Conservation (phyloP, 2,329 filamentous ascomycete species). For the Ceratocystis destructans region DNA sequence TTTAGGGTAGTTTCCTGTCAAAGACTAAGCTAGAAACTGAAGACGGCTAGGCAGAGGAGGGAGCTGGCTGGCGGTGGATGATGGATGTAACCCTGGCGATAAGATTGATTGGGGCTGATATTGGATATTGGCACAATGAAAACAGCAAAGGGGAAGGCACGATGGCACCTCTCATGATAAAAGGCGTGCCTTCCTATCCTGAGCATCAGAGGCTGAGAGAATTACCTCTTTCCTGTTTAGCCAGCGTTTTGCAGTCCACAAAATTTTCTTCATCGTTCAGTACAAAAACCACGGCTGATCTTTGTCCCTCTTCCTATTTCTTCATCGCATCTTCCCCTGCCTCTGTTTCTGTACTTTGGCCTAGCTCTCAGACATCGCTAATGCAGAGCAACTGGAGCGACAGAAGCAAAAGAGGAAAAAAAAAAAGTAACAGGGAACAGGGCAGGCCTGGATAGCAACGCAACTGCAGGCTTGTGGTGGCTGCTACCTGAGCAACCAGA, state of each 20-base stretch:
- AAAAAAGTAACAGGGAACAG: constrained; percentile 1
- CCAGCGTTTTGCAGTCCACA: not conserved
- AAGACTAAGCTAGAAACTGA: not conserved
- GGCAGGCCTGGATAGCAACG: not conserved
- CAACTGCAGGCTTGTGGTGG: not conserved
- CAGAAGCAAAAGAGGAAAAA: too few species aligned
- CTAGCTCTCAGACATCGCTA: too few species aligned
- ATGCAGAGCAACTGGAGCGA: too few species aligned
- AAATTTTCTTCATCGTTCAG: not conserved
- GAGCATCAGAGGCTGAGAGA: not conserved
- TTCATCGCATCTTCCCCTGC: constrained; percentile 4
- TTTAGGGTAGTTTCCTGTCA: constrained; percentile 4
- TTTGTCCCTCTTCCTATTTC: constrained; percentile 3
- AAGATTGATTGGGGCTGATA: not conserved
- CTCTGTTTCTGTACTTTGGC: not conserved
- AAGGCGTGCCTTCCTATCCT: not conserved
- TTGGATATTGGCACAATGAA: constrained; percentile 5
- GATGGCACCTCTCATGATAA: not conserved
- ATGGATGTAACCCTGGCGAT: constrained; percentile 3
- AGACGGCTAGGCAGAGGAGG: not conserved
- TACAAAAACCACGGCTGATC: not conserved
- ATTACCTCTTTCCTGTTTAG: not conserved
- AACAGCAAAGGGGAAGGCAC: not conserved
- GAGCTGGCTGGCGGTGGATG: not conserved
- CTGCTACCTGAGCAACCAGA: constrained; percentile 9